Evolutionary conservation across 257 asterid species (phyloP).

Genomic region (Nicotiana tabacum): DNA sequence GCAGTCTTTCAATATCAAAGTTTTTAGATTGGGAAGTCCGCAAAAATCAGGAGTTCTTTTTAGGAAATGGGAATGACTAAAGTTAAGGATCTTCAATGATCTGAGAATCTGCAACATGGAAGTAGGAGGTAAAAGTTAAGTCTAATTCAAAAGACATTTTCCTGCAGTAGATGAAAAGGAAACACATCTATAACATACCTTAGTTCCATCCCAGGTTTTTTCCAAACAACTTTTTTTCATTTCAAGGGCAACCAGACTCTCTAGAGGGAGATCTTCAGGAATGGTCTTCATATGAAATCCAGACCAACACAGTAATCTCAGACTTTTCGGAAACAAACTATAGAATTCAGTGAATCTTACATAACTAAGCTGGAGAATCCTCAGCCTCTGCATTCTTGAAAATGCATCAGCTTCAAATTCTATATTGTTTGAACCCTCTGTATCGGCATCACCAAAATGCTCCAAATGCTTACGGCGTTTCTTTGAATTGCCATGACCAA

Average conservation of each 20-base stretch:
- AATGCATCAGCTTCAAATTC: conserved; percentile 7
- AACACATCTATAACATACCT: neutral
- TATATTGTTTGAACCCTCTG: neutral
- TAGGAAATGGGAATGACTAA: conserved; percentile 5
- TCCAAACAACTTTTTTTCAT: conserved; percentile 8
- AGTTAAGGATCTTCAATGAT: conserved; percentile 9
- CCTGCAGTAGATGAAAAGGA: neutral
- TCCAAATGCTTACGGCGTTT: neutral
- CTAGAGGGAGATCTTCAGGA: conserved; percentile 8
- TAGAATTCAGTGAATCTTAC: neutral
- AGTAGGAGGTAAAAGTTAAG: neutral
- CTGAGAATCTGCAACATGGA: conserved; percentile 1
- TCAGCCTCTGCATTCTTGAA: conserved; percentile 14
- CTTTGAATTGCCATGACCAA: neutral
- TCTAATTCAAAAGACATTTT: neutral
- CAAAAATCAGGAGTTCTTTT: conserved; percentile 7
- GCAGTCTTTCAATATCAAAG: conserved; percentile 14
- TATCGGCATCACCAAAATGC: neutral
- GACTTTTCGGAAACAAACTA: neutral
- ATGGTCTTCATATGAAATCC: conserved; percentile 4
- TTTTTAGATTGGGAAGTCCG: conserved; percentile 11
- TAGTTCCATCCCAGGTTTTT: conserved; percentile 1
- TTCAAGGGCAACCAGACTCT: conserved; percentile 13
- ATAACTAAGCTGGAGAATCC: conserved; percentile 11
- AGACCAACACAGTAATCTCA: conserved; percentile 5